Base-by-base conservation (phyloP, 441 rosid species). In the Raphanus hybrid region DNA sequence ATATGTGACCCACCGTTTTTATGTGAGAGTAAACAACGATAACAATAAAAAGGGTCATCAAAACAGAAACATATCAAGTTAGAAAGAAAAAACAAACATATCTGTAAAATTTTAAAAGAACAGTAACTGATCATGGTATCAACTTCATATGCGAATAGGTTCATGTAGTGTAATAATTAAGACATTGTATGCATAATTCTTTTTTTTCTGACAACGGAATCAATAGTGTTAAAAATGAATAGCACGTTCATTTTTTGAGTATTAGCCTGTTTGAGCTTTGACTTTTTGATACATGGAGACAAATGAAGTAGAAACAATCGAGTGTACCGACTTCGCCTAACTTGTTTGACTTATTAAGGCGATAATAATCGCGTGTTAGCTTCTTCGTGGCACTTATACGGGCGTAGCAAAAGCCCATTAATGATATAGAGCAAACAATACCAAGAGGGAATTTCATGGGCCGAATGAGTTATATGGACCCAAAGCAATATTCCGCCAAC, bases 321-420 rank as follows among this genome's bases (percentile, higher is more conserved):
- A 75, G 74, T 60, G 64, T 69, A 64, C 71, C 39, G 3, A 70
- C 34, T 45, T 64, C 66, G 39, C 71, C 75, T 41, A 70, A 76
- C 75, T 39, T 18, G 50, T 6, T 55, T 70, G 75, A 70, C 80
- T 64, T 64, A 12, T 70, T 20, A 76, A 69, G 43, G 55, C 35
- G 3, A 18, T 14, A 55, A 35, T 23, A 34, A 16, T 14, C 50
- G 67, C 72, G 63, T 57, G 68, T 62, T 69, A 26, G 5, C 73
- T 59, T 58, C 52, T 41, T 60, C 8, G 15, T 27, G 55, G 2
- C n/a, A 35, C 35, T 8, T 29, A 10, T 52, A 15, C 11, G 55
- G 76, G 63, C 64, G 48, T 72, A 12, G 18, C 29, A 29, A 12
- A 52, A 50, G 55, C 43, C 15, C 60, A 68, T 68, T 0, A 68